phyloP scores from a whole-genome alignment of 1,284 basidiomycete genomes.

The Tremellales sp. region DNA sequence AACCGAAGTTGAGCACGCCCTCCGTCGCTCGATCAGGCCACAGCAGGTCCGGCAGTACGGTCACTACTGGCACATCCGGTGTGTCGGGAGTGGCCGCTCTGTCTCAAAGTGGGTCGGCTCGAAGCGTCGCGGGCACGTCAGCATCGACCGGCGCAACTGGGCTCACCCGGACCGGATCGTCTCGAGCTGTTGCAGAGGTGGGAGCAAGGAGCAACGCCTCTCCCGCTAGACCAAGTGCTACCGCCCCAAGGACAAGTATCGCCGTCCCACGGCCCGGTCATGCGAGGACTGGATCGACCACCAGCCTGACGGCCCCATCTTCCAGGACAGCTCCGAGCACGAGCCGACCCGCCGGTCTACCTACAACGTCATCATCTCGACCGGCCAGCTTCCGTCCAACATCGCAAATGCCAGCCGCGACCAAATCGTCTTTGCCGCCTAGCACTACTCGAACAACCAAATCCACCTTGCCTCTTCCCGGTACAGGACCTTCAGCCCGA shows the following conservation, averaged over 20 bases:
- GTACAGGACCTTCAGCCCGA: constrained; percentile 6
- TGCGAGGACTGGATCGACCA: neutral
- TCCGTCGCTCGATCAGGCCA: constrained; percentile 1
- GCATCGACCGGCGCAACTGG: neutral
- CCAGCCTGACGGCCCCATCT: neutral
- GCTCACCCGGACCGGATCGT: neutral
- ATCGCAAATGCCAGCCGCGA: neutral
- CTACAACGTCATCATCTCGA: too few species aligned
- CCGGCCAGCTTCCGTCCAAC: neutral
- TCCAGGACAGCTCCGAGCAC: neutral
- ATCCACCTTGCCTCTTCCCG: constrained; percentile 8
- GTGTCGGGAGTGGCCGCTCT: too few species aligned
- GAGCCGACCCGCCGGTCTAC: neutral
- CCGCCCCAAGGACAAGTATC: neutral
- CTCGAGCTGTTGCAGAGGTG: neutral
- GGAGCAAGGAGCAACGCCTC: too few species aligned
- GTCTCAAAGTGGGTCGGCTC: neutral
- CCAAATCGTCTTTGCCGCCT: neutral
- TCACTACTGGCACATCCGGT: too few species aligned
- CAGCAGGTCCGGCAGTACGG: neutral
- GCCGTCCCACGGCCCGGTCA: neutral
- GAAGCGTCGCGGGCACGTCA: too few species aligned
- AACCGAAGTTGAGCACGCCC: constrained; percentile 4
- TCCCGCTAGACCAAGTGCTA: neutral
- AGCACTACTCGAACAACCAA: constrained; percentile 1